These are phyloP conservation scores for Ceratocystis alfenasii DNA, from an alignment of 2,329 filamentous ascomycete species.

Conservation along the genomic window DNA sequence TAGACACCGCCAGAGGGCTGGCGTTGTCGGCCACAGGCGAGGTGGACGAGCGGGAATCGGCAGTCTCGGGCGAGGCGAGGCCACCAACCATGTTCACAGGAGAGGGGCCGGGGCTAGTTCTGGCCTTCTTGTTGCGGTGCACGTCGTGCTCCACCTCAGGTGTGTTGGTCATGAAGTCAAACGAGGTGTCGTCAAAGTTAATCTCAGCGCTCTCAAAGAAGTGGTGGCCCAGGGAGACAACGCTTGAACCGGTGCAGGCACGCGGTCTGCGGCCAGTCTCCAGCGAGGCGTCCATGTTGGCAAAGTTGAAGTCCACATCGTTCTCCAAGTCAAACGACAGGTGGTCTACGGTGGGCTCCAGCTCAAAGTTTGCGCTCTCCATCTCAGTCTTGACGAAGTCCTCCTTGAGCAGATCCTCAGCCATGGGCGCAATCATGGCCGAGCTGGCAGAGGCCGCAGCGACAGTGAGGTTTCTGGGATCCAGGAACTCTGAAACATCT, in stretches of 20 bases:
- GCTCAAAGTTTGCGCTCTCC: slow-evolving; percentile 29
- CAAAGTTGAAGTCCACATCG: slow-evolving; percentile 39
- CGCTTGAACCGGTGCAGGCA: slow-evolving; percentile 55
- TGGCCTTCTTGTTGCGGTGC: slow-evolving; percentile 47
- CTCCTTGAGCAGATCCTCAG: slow-evolving; percentile 50
- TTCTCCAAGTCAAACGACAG: background rate
- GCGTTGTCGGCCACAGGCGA: background rate
- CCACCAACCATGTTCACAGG: background rate
- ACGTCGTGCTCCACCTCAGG: slow-evolving; percentile 15
- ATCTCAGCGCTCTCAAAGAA: slow-evolving; percentile 67
- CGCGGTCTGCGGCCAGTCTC: slow-evolving; percentile 56
- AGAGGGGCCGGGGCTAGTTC: slow-evolving; percentile 32
- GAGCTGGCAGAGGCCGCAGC: slow-evolving; percentile 41
- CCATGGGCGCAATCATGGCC: slow-evolving; percentile 46
- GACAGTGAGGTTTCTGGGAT: slow-evolving; percentile 80
- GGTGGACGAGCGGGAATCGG: slow-evolving; percentile 23
- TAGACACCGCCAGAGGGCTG: background rate
- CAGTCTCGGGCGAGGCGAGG: slow-evolving; percentile 8
- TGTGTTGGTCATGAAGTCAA: slow-evolving; percentile 25
- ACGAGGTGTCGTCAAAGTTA: slow-evolving; percentile 60
- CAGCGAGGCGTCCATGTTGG: slow-evolving; percentile 36
- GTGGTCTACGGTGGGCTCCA: slow-evolving; percentile 28
- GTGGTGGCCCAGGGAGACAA: slow-evolving; percentile 58
- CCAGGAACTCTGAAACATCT: slow-evolving; percentile 69
- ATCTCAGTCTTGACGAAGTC: slow-evolving; percentile 33